Evolutionary conservation across 2,329 filamentous ascomycete species (phyloP), one percentile per base, ranked within the genome.

Genomic region (Alternaria panax): DNA sequence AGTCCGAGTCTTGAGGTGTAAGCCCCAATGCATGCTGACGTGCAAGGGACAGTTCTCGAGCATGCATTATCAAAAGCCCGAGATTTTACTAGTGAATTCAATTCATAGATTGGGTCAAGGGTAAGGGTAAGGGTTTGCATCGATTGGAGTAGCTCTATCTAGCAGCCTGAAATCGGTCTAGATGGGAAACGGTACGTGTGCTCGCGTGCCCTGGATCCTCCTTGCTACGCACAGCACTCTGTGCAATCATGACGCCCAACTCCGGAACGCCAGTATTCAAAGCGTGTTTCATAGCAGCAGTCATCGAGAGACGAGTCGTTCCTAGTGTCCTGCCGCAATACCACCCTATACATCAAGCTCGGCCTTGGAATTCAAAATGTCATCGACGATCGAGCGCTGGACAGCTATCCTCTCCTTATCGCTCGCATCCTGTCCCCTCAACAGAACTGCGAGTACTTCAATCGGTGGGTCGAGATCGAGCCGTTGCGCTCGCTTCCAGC

Each of bases 381-480:
- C 86, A 74, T 96, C 92, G 67, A 95, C 88, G 71, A 93, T 87
- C 22, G 93, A 91, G 65, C 83, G 84, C 78, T 95, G 86, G 32
- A 85, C 77, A 30, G 80, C 83, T 32, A 75, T 70, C 32, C 84
- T 84, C 0, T 83, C 84, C 52, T 78, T 85, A 7, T 54, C 61
- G 5, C 85, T 36, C 12, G n/a, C 53, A 22, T 59, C 80, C 71
- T 90, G 87, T 72, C 92, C 89, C 72, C 88, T 90, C 54, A 96
- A 71, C 46, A 98, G 80, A 16, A 98, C 91, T 0, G 93, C 92
- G 5, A 98, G 84, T 4, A 97, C 93, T 77, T 98, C 94, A 25
- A 97, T 85, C 0, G 95, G 94, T 1, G 95, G 95, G 30, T 90
- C 85, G n/a, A 99, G 83, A 3, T 90, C 89, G n/a, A 99, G 82